Evolutionary conservation across 139 green algal species (phyloP), one percentile per base, ranked within the genome.

Genomic region (Nannochloris sp.): DNA sequence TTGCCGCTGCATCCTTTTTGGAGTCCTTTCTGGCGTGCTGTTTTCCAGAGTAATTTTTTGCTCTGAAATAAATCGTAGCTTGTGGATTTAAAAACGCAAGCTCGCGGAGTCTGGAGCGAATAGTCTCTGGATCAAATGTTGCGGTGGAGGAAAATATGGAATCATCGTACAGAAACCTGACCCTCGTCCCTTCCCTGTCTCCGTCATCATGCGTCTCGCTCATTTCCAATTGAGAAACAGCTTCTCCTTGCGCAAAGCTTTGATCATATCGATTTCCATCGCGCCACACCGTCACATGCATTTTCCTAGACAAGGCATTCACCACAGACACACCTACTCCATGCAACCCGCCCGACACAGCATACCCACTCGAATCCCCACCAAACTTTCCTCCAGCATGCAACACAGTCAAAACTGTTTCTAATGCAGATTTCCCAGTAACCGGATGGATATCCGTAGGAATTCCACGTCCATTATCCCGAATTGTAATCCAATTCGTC

Each of bases 311-410:
- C 4, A 99, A 83, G 1, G 93, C 93, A 71, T 99, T 99, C 16
- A 97, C 92, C 6, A 98, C 93, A 13, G 75, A 90, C 16, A 97
- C 67, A 49, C 93, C 93, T 17, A 98, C 93, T n/a, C 93, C 93
- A 68, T 98, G 93, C 63, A 98, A 80, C 3, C 93, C 93, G 3
- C 93, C 93, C 3, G 82, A 92, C 8, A 96, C 86, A 16, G 49
- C 68, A 79, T 96, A 95, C 4, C 89, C 84, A 60, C 64, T 87
- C 40, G 61, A 60, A 46, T 89, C 79, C 5, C 85, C 84, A 2
- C 92, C 93, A 77, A 99, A 99, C 76, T 99, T 98, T 72, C 93
- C 93, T 12, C 94, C 94, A 6, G 94, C 93, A 73, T 99, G 94
- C 63, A 98, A 85, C 30, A 74, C 67, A 33, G 90, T 96, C 45